Evolutionary conservation across 2,329 filamentous ascomycete genomes (phyloP).

Genomic region (Trichoderma pleuroti): DNA sequence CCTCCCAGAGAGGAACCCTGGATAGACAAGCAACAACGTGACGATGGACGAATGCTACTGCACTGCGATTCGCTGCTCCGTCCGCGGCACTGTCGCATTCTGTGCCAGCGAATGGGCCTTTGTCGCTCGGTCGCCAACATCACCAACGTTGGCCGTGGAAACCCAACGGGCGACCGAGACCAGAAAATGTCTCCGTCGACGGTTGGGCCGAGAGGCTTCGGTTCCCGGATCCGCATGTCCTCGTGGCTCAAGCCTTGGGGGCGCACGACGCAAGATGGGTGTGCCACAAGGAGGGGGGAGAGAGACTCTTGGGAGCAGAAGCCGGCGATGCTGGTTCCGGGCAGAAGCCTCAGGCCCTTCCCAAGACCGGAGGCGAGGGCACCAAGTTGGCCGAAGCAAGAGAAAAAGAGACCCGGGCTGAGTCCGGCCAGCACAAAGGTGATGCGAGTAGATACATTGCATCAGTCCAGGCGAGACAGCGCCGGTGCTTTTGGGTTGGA

Average conservation of each 20-base stretch:
- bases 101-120: not conserved
- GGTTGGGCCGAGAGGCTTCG: not conserved
- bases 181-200: slow-evolving; percentile 2
- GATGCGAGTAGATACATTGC: not conserved
- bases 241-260: not conserved
- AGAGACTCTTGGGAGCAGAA: not conserved
- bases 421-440: slow-evolving; percentile 2
- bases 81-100: not conserved
- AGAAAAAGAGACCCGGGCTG: slow-evolving; percentile 2
- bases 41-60: slow-evolving; percentile 10
- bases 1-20: not conserved
- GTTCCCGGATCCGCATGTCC: slow-evolving; percentile 11
- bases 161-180: slow-evolving; percentile 8
- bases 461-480: slow-evolving; percentile 3
- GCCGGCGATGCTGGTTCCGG: slow-evolving; percentile 15
- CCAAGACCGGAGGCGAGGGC: slow-evolving; percentile 4
- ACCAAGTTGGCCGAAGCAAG: slow-evolving; percentile 7
- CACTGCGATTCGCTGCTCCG: not conserved
- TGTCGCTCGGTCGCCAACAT: not conserved
- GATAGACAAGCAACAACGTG: not conserved
- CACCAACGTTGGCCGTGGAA: not conserved
- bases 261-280: not conserved
- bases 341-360: not conserved
- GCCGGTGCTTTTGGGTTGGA: slow-evolving; percentile 7
- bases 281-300: not conserved